Conservation (phyloP, 2,329 filamentous ascomycete species). For the Magnaporthiopsis poae region DNA sequence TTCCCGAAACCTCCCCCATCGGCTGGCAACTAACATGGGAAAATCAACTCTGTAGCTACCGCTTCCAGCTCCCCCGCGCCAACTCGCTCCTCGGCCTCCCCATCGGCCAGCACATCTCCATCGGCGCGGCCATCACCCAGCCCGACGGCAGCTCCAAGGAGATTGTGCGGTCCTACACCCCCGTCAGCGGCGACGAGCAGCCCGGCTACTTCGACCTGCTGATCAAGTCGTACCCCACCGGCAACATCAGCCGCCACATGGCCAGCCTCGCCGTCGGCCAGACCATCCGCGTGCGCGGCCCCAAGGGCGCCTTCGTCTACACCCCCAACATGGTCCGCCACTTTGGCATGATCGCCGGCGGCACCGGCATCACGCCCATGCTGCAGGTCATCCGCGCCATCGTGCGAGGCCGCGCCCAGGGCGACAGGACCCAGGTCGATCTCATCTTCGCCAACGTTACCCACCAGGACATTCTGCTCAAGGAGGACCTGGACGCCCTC, state of each 20-base stretch:
- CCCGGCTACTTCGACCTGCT: slow-evolving; percentile 90
- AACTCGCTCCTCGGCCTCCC: slow-evolving; percentile 84
- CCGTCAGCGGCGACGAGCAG: slow-evolving; percentile 80
- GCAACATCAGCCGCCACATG: slow-evolving; percentile 93
- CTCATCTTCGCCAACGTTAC: slow-evolving; percentile 97
- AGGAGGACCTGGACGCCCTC: slow-evolving; percentile 78
- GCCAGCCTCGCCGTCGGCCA: slow-evolving; percentile 73
- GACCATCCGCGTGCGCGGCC: slow-evolving; percentile 80
- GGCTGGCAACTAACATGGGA: not conserved
- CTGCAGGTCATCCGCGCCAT: slow-evolving; percentile 90
- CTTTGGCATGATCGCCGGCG: slow-evolving; percentile 96
- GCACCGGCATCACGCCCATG: slow-evolving; percentile 97
- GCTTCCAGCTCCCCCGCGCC: slow-evolving; percentile 71
- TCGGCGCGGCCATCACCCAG: slow-evolving; percentile 64
- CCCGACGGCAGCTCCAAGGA: slow-evolving; percentile 66
- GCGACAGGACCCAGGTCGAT: slow-evolving; percentile 80
- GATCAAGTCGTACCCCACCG: slow-evolving; percentile 94
- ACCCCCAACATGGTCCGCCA: slow-evolving; percentile 90
- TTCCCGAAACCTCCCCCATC: not conserved
- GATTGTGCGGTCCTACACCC: slow-evolving; percentile 84
- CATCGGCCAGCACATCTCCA: slow-evolving; percentile 97
- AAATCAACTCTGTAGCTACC: slow-evolving; percentile 52
- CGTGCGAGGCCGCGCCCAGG: slow-evolving; percentile 65
- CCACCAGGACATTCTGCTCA: slow-evolving; percentile 80
- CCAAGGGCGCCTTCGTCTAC: slow-evolving; percentile 97